phyloP scores from a whole-genome alignment of 1,284 basidiomycete genomes.

The Xerocomus nothofagi region DNA sequence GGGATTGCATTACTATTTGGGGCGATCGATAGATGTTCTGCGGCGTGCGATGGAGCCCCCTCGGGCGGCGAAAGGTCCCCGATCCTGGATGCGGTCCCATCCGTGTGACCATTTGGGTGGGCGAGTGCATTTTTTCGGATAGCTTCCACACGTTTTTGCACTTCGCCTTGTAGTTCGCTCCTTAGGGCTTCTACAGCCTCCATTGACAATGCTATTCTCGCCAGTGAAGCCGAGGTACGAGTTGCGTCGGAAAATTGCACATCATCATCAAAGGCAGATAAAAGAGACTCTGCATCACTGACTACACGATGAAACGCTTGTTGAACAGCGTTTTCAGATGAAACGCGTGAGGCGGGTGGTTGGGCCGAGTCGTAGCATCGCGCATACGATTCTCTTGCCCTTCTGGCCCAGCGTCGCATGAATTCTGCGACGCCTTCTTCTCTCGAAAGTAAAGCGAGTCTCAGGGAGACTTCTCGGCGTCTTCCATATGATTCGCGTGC shows the following conservation, averaged over 20 bases:
- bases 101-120: slow-evolving; percentile 32
- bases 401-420: slow-evolving; percentile 55
- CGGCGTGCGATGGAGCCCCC: background rate
- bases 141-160: slow-evolving; percentile 51
- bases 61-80: background rate
- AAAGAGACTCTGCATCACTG: slow-evolving; percentile 49
- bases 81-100: slow-evolving; percentile 32
- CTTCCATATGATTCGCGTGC: slow-evolving; percentile 75
- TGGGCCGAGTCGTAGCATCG: slow-evolving; percentile 16
- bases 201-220: slow-evolving; percentile 60
- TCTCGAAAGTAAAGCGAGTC: slow-evolving; percentile 64
- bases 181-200: slow-evolving; percentile 59
- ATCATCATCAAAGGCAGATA: slow-evolving; percentile 46
- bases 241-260: slow-evolving; percentile 24
- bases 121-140: slow-evolving; percentile 9
- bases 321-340: slow-evolving; percentile 24
- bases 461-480: slow-evolving; percentile 67
- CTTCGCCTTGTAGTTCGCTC: slow-evolving; percentile 67
- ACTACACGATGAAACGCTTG: slow-evolving; percentile 42
- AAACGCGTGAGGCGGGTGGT: background rate
- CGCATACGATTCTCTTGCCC: slow-evolving; percentile 43
- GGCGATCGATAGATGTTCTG: background rate
- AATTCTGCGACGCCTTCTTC: slow-evolving; percentile 66
- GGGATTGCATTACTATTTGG: background rate
- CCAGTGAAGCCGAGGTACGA: slow-evolving; percentile 39